phyloP scores from a whole-genome alignment of 805 yeast species.

The Wickerhamomyces alni region DNA sequence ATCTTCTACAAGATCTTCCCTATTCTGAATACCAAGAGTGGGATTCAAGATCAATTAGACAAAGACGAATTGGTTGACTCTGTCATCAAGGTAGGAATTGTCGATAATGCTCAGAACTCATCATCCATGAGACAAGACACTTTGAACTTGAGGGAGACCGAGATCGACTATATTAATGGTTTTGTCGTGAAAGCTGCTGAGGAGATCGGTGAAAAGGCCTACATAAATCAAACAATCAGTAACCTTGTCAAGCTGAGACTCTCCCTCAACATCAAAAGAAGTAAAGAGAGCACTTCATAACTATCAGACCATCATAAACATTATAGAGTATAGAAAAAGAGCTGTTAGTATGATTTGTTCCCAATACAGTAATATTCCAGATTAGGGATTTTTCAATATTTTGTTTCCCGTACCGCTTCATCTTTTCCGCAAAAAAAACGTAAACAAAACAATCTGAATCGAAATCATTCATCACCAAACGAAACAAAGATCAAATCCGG shows the following conservation, averaged over 20 bases:
- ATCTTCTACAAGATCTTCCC: slow-evolving; percentile 27
- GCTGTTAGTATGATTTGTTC: too few species aligned
- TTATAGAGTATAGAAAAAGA: not conserved
- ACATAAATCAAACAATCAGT: slow-evolving; percentile 27
- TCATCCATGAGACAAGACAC: slow-evolving; percentile 53
- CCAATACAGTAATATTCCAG: not conserved
- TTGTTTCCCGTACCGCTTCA: not conserved
- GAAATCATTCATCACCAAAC: not conserved
- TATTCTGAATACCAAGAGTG: slow-evolving; percentile 19
- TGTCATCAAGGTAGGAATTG: slow-evolving; percentile 36
- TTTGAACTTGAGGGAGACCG: slow-evolving; percentile 50
- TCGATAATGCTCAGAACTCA: slow-evolving; percentile 48
- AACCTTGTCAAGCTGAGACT: slow-evolving; percentile 30
- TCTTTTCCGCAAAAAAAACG: not conserved
- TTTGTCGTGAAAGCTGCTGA: slow-evolving; percentile 55
- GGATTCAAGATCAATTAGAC: slow-evolving; percentile 19
- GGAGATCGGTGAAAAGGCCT: slow-evolving; percentile 29
- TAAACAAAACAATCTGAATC: slow-evolving; percentile 4
- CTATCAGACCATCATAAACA: not conserved
- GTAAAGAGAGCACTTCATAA: not conserved
- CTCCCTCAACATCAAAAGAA: slow-evolving; percentile 13
- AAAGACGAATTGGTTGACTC: slow-evolving; percentile 27
- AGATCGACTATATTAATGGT: slow-evolving; percentile 81
- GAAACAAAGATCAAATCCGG: not conserved
- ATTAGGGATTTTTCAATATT: not conserved